Evolutionary conservation across 1,284 basidiomycete species (phyloP), one percentile per base, ranked within the genome.

Genomic region (Cryptococcus jaspeensis): DNA sequence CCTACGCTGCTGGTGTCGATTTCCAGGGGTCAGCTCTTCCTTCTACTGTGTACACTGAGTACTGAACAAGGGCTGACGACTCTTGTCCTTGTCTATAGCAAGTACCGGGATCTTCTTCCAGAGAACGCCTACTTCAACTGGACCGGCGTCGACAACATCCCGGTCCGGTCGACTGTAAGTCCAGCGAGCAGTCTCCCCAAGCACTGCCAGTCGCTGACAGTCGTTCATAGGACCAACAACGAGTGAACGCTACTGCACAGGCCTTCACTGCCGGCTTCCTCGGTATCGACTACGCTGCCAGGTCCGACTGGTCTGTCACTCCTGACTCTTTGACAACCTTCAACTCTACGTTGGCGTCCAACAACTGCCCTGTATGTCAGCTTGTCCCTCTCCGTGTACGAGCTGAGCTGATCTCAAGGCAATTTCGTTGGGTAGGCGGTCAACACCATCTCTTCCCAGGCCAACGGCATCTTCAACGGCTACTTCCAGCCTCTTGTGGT

Each of bases 91-190:
- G 6, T 13, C 28, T n/a, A 11, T 50, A 50, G 48, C 48, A 50
- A 38, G 16, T 50, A 50, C 35, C 22, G 28, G 28, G 37, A 25
- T 13, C 48, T 50, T 13, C 48, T 50, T 3, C 48, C 48, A 12
- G 18, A 28, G 9, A 37, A 50, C 36, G 48, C 48, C 28, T 50
- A 50, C 37, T 50, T 38, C 48, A 50, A 50, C 35, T 50, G 48
- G 48, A 50, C 48, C 5, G 48, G 48, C 18, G 48, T 38, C 5
- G 16, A 28, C 35, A 38, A 20, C n/a, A 20, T 50, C 15, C 48
- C 48, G 9, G 20, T 50, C 36, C 48, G 48, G 9, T n/a, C 48
- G 3, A 50, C 48, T n/a, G 48, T 50, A 36, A 38, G 48, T 50
- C 35, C 22, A 13, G 20, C 28, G 3, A 39, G n/a, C n/a, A n/a